These are phyloP conservation scores for Paecilomyces fulvus DNA, from an alignment of 2,329 filamentous ascomycete genomes.

Conservation along the genomic window DNA sequence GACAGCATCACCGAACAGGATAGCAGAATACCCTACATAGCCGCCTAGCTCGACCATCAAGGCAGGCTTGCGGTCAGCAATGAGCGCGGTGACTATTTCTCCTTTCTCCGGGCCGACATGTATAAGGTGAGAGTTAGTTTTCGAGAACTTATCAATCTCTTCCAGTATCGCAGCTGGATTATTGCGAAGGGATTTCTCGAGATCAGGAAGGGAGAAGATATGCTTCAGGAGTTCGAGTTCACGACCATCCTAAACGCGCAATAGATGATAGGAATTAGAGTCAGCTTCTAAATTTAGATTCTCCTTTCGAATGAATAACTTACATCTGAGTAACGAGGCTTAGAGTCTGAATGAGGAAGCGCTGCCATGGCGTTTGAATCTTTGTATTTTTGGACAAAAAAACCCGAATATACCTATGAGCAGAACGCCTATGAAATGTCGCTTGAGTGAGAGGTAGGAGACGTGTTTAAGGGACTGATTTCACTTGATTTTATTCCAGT, in stretches of 20 bases:
- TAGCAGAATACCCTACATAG: slow-evolving; percentile 73
- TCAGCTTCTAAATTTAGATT: not conserved
- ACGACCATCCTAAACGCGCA: slow-evolving; percentile 51
- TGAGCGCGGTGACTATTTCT: slow-evolving; percentile 59
- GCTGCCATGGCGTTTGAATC: not conserved
- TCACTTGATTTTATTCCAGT: not conserved
- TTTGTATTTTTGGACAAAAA: not conserved
- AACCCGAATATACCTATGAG: not conserved
- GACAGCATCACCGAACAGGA: slow-evolving; percentile 63
- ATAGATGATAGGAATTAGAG: not conserved
- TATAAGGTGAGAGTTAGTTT: slow-evolving; percentile 65
- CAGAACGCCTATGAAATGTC: not conserved
- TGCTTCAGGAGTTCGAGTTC: slow-evolving; percentile 66
- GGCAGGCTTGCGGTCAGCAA: slow-evolving; percentile 56
- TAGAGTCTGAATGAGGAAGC: not conserved
- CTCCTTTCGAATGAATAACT: not conserved
- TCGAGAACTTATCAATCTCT: slow-evolving; percentile 62
- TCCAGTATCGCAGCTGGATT: slow-evolving; percentile 56
- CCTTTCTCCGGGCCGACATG: slow-evolving; percentile 72
- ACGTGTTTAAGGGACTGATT: not conserved
- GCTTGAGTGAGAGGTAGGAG: too few relatives aligned
- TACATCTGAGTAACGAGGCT: not conserved
- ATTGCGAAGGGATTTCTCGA: slow-evolving; percentile 52
- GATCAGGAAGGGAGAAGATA: slow-evolving; percentile 53
- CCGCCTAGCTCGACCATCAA: slow-evolving; percentile 72